These are phyloP conservation scores for Rhizophora apiculata DNA, from an alignment of 345 rosid genomes.

Conservation along the genomic window DNA sequence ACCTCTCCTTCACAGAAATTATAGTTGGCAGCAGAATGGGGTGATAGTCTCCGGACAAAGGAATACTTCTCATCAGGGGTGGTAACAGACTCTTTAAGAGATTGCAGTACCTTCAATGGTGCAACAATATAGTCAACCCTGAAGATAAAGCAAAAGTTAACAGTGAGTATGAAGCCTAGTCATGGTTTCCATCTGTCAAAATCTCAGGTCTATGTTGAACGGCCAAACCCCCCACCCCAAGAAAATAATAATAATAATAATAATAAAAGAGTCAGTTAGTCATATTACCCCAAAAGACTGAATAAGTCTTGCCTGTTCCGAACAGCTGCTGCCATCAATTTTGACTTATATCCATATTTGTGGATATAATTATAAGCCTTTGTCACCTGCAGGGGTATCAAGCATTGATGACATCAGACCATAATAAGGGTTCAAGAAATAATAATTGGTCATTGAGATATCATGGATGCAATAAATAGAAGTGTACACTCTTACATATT, in stretches of 20 bases:
- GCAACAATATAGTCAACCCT: constrained; percentile 95
- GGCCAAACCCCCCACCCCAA: not conserved
- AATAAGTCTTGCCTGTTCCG: constrained; percentile 93
- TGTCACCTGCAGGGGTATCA: constrained; percentile 38
- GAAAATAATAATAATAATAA: not conserved
- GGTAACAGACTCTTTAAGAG: constrained; percentile 71
- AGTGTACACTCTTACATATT: not conserved
- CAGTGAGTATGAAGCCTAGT: constrained; percentile 2
- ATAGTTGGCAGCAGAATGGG: constrained; percentile 62
- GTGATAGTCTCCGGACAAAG: constrained; percentile 61
- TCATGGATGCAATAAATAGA: not conserved
- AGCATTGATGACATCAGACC: not conserved
- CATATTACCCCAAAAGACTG: constrained; percentile 78
- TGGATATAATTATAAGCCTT: constrained; percentile 88
- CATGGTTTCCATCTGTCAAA: constrained; percentile 7
- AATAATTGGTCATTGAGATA: not conserved
- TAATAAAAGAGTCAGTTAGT: not conserved
- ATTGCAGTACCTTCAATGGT: constrained; percentile 81
- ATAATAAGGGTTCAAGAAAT: not conserved
- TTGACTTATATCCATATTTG: constrained; percentile 86
- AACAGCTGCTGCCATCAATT: constrained; percentile 97
- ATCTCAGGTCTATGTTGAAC: not conserved
- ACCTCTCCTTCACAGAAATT: constrained; percentile 84
- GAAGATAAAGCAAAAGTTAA: constrained; percentile 22
- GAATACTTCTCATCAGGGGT: constrained; percentile 80